A percentile compares a stretch with the other conserved stretches of the same genome.
Evolutionary conservation across 2,329 filamentous ascomycete species (phyloP).

Genomic region (Aureobasidium sp.): DNA sequence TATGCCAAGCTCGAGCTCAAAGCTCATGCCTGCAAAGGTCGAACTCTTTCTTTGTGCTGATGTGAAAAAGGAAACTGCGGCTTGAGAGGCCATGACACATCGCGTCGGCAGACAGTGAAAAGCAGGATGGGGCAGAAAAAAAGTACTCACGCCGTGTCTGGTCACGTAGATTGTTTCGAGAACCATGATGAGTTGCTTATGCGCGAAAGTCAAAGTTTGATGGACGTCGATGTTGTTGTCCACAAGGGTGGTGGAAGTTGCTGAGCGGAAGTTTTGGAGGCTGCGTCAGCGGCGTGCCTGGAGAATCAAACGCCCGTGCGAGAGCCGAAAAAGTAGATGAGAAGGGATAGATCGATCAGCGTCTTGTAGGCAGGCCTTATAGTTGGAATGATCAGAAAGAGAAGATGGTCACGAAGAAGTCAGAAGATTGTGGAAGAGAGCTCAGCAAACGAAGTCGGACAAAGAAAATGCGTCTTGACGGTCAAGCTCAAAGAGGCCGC

Average conservation of each 20-base stretch:
- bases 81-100: neutral
- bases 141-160: conserved; percentile 42
- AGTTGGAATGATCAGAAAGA: neutral
- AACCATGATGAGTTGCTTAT: conserved; percentile 25
- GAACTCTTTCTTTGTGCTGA: conserved; percentile 3
- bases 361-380: neutral
- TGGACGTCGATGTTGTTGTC: neutral
- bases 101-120: conserved; percentile 15
- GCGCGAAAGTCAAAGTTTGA: neutral
- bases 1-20: neutral
- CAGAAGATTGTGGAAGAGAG: neutral
- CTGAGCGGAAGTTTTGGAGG: conserved; percentile 6
- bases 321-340: conserved; percentile 7
- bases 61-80: neutral
- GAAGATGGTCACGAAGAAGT: neutral
- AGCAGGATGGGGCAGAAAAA: conserved; percentile 1
- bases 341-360: neutral
- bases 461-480: neutral
- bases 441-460: neutral
- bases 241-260: conserved; percentile 9
- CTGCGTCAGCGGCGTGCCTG: conserved; percentile 16
- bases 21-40: neutral
- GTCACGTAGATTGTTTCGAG: conserved; percentile 45
- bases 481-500: neutral
- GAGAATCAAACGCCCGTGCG: conserved; percentile 5